Evolutionary conservation across 2,329 filamentous ascomycete species (phyloP), one percentile per base, ranked within the genome.

Genomic region (Orbilia blumenaviensis): DNA sequence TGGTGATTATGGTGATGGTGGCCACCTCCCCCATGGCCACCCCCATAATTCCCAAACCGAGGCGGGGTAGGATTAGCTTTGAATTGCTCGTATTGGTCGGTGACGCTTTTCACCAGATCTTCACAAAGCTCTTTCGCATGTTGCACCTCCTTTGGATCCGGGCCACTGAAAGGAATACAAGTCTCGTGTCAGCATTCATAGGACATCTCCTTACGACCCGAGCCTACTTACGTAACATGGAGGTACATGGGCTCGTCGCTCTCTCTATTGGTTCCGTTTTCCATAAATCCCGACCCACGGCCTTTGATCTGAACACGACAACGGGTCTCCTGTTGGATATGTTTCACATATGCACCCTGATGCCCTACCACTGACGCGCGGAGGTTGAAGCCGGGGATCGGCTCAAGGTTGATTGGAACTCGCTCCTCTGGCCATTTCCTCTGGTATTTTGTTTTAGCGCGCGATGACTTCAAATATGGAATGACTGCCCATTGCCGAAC

Each of bases 401-500:
- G 92, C 80, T 98, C 95, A 69, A 99, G 89, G 78, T 90, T 89
- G 80, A 99, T 94, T 0, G 93, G 90, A 58, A 99, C 96, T 80
- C 92, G 93, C 84, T 97, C 93, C 82, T 98, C 95, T 0, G 95
- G 94, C 95, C 95, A 99, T 92, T 98, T 99, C 79, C 94, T 93
- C 93, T 96, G 79, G 16, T 41, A 3, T 2, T 41, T 34, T 32
- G 7, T 38, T n/a, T 68, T 38, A 54, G 64, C 81, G 74, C 80
- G 77, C 46, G 9, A 16, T 48, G 25, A 29, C 10, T 14, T n/a
- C 27, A 25, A 34, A 36, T 77, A 72, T 36, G 14, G 12, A n/a
- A 14, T 34, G 56, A 18, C 44, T 4, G 32, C 29, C 10, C 18
- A 23, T 9, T 12, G 21, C 23, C 27, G 10, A 77, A 82, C 87